Conservation (phyloP, 2,329 filamentous ascomycete species). For the Neofusicoccum umdonicola region DNA sequence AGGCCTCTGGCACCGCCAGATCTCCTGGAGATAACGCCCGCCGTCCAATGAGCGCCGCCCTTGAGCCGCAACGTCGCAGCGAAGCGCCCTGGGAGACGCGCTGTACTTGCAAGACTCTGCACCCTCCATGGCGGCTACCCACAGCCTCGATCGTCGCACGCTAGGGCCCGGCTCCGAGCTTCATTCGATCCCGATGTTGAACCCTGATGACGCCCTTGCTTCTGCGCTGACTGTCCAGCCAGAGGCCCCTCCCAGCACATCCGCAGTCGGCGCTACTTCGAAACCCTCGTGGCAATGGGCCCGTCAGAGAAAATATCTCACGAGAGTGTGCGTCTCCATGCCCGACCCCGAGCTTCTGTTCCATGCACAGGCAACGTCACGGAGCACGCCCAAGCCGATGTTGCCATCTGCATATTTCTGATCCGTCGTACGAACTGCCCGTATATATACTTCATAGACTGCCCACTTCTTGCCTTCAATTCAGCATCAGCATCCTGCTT, state of each 20-base stretch:
- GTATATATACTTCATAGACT: background rate
- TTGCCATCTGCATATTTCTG: background rate
- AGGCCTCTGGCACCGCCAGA: background rate
- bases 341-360: background rate
- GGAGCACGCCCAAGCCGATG: background rate
- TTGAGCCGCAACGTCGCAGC: background rate
- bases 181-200: background rate
- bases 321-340: background rate
- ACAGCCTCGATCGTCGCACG: background rate
- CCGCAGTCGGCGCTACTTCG: background rate
- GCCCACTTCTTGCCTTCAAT: background rate
- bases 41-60: background rate
- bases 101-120: background rate
- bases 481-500: background rate
- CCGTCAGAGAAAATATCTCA: background rate
- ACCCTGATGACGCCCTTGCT: background rate
- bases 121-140: background rate
- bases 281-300: background rate
- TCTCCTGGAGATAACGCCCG: slow-evolving; percentile 3
- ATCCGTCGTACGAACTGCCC: background rate
- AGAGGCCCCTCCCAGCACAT: background rate
- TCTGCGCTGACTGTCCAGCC: background rate
- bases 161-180: background rate
- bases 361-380: slow-evolving; percentile 3
- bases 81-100: background rate